Percentiles rank a stretch among this genome's conserved stretches.
phyloP scores from a whole-genome alignment of 208 protist genomes.

The Trypanosoma avium region DNA sequence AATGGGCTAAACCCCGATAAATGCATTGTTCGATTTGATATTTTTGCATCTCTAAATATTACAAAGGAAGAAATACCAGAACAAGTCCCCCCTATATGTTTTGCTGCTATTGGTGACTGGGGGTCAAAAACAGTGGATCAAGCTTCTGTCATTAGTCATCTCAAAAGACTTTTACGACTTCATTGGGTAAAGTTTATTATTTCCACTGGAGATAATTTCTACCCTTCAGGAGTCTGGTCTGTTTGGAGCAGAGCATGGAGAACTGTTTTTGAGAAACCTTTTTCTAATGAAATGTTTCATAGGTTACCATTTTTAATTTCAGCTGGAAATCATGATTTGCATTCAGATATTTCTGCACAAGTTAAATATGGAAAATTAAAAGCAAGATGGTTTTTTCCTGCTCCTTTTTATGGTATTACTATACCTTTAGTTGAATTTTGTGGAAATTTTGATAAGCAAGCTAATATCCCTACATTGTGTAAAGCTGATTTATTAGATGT shows the following conservation, averaged over 20 bases:
- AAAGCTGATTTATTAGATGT: constrained; percentile 17
- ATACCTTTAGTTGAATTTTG: constrained; percentile 15
- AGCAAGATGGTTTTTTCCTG: constrained; percentile 22
- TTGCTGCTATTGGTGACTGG: constrained; percentile 27
- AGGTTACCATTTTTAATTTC: constrained; percentile 22
- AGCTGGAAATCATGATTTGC: constrained; percentile 25
- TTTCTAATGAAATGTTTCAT: constrained; percentile 8
- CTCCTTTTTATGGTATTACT: constrained; percentile 3
- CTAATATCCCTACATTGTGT: background rate
- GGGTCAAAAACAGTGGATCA: background rate
- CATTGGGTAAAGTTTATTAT: constrained; percentile 27
- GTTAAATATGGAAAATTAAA: constrained; percentile 11
- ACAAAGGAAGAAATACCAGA: background rate
- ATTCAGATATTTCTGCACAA: background rate
- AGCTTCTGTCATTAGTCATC: constrained; percentile 5
- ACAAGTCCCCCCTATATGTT: constrained; percentile 18
- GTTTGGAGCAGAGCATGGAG: background rate
- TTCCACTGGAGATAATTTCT: constrained; percentile 32
- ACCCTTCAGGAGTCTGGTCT: constrained; percentile 15
- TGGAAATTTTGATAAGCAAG: background rate
- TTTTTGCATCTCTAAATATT: constrained; percentile 5
- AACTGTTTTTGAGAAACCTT: constrained; percentile 23
- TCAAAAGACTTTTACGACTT: background rate
- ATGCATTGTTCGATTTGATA: constrained; percentile 16
- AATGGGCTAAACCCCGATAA: background rate